Base-by-base conservation (phyloP, 495 filamentous ascomycete species). In the Achaetomiella virescens region DNA sequence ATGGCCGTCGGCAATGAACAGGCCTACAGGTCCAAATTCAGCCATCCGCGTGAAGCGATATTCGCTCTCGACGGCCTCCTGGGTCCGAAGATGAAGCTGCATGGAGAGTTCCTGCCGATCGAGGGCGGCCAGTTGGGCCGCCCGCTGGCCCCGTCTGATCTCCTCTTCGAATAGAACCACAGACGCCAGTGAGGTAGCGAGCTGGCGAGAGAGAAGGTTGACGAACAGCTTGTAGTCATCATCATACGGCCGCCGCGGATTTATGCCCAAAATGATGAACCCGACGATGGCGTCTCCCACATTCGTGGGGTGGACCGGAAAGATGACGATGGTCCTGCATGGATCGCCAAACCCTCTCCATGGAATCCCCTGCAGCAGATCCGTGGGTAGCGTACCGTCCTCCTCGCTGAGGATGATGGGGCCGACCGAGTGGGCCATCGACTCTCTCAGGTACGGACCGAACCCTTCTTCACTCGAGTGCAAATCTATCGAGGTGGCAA, bases 101-200 rank as follows among this genome's bases (percentile, higher is more conserved):
- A 86, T 76, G 2, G 82, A 84, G 6, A 89, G 76, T 58, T 85
- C 78, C 46, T 86, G 80, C 2, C 82, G 77, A 66, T 89, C 83
- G 36, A 82, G 69, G 9, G 82, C 81, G 12, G 85, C 85, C 36
- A 86, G 70, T 21, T 78, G 78, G 15, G 85, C 85, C 5, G 85
- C 86, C 57, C 74, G 73, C 66, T 84, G 78, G 15, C 85, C 85
- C 46, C 84, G 70, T 48, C 77, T 77, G 57, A 88, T 88, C 62
- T 89, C 86, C 56, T 88, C 85, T 59, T 88, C 85, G 52, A 87
- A 87, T 6, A 89, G 63, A 0, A 88, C 83, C 9, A 88, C 84
- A 0, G 84, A 86, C 11, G 85, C 85, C 62, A 88, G 76, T 7
- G 83, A 84, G 1, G 86, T 89, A 9, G 82, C 83, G 9, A 88